These are phyloP conservation scores for Imleria badia DNA, from an alignment of 768 basidiomycete species.

Conservation along the genomic window DNA sequence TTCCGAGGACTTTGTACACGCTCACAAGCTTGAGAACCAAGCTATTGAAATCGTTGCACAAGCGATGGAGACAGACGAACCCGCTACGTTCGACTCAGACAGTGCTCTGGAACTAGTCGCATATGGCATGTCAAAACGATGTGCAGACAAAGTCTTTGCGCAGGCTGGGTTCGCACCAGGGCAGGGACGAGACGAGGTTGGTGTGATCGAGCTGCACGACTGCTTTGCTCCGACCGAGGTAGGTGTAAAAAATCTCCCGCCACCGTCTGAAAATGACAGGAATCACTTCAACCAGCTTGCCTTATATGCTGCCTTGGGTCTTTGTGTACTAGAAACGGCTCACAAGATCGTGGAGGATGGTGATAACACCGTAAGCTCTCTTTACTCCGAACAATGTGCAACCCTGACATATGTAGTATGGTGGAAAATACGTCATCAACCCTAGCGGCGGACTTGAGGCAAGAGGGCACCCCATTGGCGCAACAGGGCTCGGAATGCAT, in stretches of 20 bases:
- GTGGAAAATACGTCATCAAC: constrained; percentile 80
- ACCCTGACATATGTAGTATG: constrained; percentile 47
- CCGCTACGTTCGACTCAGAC: constrained; percentile 56
- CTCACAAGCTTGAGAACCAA: constrained; percentile 73
- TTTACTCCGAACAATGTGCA: neutral
- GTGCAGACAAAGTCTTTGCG: constrained; percentile 65
- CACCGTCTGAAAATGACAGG: neutral
- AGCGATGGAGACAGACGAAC: constrained; percentile 62
- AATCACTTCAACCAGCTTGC: constrained; percentile 49
- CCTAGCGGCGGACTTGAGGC: constrained; percentile 84
- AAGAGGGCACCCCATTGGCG: constrained; percentile 80
- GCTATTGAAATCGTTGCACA: constrained; percentile 77
- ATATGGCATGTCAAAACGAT: constrained; percentile 66
- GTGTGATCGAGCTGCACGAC: constrained; percentile 80
- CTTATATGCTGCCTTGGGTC: constrained; percentile 74
- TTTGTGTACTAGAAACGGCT: constrained; percentile 62
- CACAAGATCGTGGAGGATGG: constrained; percentile 70
- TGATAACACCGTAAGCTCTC: constrained; percentile 66
- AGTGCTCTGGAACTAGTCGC: constrained; percentile 78
- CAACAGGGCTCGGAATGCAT: constrained; percentile 79
- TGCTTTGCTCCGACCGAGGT: constrained; percentile 84
- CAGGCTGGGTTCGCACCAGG: constrained; percentile 66
- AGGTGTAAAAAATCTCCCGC: neutral
- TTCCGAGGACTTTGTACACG: constrained; percentile 73
- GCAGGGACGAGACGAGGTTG: constrained; percentile 67